Percentiles rank a stretch among this genome's conserved stretches.
phyloP scores from a whole-genome alignment of 768 basidiomycete species.

The Pleurotus cornucopiae region DNA sequence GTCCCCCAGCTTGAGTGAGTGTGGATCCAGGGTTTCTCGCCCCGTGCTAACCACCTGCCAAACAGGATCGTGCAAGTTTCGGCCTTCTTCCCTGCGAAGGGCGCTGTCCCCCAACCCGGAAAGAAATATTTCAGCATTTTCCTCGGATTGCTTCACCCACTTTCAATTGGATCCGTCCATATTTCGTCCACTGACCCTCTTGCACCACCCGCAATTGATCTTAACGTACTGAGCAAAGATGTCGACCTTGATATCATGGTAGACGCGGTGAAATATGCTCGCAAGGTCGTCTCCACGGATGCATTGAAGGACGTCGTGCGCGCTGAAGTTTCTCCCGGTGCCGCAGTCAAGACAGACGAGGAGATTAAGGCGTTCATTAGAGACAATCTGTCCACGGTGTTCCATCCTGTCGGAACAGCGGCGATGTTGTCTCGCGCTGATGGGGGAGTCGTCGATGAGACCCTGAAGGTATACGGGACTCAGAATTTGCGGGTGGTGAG shows the following conservation, averaged over 20 bases:
- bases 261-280: slow-evolving; percentile 19
- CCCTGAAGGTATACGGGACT: slow-evolving; percentile 17
- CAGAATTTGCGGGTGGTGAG: slow-evolving; percentile 15
- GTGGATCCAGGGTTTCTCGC: not conserved
- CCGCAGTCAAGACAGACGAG: slow-evolving; percentile 7
- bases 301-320: slow-evolving; percentile 4
- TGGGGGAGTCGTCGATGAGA: slow-evolving; percentile 21
- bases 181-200: slow-evolving; percentile 36
- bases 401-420: slow-evolving; percentile 22
- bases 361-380: slow-evolving; percentile 13
- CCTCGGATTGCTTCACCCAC: slow-evolving; percentile 25
- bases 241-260: slow-evolving; percentile 17
- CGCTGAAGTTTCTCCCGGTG: slow-evolving; percentile 14
- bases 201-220: slow-evolving; percentile 37
- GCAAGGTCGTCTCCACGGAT: slow-evolving; percentile 12
- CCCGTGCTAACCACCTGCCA: no score
- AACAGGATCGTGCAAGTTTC: slow-evolving; percentile 11
- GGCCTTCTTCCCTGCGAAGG: slow-evolving; percentile 9
- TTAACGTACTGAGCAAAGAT: slow-evolving; percentile 28
- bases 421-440: slow-evolving; percentile 23
- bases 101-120: slow-evolving; percentile 8
- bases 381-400: slow-evolving; percentile 1
- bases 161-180: slow-evolving; percentile 35
- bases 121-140: slow-evolving; percentile 18
- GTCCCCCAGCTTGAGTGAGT: slow-evolving; percentile 15